Conservation (phyloP, 1,284 basidiomycete genomes). For the Marasmius oreades region DNA sequence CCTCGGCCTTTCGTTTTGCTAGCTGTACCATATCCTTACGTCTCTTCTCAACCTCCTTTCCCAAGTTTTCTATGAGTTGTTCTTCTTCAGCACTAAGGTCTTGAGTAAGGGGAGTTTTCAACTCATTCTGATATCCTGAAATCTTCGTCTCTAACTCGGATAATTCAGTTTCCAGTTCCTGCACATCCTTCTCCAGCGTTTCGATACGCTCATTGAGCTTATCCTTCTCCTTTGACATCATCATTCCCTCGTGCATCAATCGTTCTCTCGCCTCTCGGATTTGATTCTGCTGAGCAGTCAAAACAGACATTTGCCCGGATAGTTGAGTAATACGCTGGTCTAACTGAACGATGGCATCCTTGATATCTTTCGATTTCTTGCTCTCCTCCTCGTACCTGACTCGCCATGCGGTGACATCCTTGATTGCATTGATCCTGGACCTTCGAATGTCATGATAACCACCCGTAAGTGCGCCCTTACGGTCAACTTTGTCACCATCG, state of each 20-base stretch:
- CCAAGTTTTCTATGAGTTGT: constrained; percentile 63
- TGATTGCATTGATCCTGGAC: constrained; percentile 88
- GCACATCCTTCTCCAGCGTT: constrained; percentile 65
- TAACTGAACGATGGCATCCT: constrained; percentile 60
- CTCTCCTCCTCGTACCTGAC: constrained; percentile 68
- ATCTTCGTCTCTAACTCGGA: constrained; percentile 55
- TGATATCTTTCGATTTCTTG: constrained; percentile 70
- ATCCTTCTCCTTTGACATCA: constrained; percentile 70
- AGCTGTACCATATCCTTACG: constrained; percentile 71
- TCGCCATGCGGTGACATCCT: constrained; percentile 76
- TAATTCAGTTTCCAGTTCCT: constrained; percentile 74
- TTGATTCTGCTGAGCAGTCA: constrained; percentile 70
- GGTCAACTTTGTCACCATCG: constrained; percentile 96
- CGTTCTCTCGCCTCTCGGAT: constrained; percentile 68
- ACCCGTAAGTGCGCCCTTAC: constrained; percentile 93
- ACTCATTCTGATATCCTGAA: constrained; percentile 67
- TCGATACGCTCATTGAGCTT: constrained; percentile 59
- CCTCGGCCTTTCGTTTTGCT: constrained; percentile 70
- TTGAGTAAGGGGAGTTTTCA: constrained; percentile 73
- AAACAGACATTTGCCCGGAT: constrained; percentile 72
- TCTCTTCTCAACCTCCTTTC: constrained; percentile 72
- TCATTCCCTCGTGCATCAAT: constrained; percentile 60
- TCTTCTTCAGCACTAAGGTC: constrained; percentile 77
- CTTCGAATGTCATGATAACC: constrained; percentile 93
- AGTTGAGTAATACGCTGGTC: constrained; percentile 88